These are phyloP conservation scores for Rachicladosporium sp. DNA, from an alignment of 2,329 filamentous ascomycete genomes.

Conservation along the genomic window DNA sequence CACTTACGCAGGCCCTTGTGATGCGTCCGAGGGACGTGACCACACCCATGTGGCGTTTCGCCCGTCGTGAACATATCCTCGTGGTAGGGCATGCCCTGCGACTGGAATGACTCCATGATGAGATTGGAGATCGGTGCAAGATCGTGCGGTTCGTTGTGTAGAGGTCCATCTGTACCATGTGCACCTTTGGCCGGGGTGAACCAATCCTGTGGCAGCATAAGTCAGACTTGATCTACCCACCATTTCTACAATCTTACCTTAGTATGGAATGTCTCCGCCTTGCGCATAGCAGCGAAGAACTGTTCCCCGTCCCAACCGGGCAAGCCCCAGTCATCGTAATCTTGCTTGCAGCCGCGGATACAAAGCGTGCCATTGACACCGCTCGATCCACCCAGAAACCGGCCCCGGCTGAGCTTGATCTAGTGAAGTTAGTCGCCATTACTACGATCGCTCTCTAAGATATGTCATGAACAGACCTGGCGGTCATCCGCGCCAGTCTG, in stretches of 20 bases:
- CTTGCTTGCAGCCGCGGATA: conserved; percentile 31
- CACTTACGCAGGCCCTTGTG: conserved; percentile 37
- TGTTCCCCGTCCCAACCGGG: conserved; percentile 18
- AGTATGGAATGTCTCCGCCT: conserved; percentile 6
- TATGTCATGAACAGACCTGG: no score
- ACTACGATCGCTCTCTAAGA: no score
- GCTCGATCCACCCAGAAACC: conserved; percentile 31
- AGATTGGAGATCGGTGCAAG: conserved; percentile 13
- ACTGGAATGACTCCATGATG: conserved; percentile 16
- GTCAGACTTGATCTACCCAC: no score
- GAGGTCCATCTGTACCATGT: conserved; percentile 14
- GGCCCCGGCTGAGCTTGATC: conserved; percentile 26
- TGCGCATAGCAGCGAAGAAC: conserved; percentile 19
- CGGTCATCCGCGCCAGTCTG: conserved; percentile 27
- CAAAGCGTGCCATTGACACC: conserved; percentile 35
- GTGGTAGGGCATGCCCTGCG: conserved; percentile 14
- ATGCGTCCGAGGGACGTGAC: conserved; percentile 42
- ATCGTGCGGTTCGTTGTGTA: conserved; percentile 31
- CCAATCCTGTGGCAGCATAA: conserved; percentile 10
- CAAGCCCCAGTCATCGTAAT: conserved; percentile 25
- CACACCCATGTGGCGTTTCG: conserved; percentile 41
- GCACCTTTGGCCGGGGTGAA: conserved; percentile 14
- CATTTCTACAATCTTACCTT: no score
- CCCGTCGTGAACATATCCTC: conserved; percentile 25
- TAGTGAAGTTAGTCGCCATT: no score